Conservation (phyloP, 1,284 basidiomycete genomes). For the Heterobasidion irregulare region DNA sequence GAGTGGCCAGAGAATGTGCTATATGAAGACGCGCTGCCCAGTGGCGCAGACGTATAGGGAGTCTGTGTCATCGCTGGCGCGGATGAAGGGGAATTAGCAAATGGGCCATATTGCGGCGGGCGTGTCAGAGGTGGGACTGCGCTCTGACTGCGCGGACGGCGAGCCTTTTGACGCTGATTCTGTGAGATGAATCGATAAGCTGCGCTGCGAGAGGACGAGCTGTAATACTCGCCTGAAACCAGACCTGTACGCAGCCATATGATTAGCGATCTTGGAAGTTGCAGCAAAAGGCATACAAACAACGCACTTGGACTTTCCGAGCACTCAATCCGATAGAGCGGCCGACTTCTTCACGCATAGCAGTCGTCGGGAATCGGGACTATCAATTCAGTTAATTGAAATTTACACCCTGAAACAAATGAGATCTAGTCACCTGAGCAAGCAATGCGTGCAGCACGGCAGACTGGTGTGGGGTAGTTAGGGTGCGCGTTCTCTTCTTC, state of each 20-base stretch:
- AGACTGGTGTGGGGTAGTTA: conserved; percentile 80
- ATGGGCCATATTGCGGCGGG: conserved; percentile 53
- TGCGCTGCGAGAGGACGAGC: conserved; percentile 5
- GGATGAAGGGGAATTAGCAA: conserved; percentile 31
- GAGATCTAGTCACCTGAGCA: conserved; percentile 49
- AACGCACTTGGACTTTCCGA: conserved; percentile 75
- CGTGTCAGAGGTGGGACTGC: conserved; percentile 33
- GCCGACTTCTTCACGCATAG: conserved; percentile 78
- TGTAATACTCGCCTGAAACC: conserved; percentile 63
- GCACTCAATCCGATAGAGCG: conserved; percentile 77
- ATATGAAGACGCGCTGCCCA: neutral
- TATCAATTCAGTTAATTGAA: conserved; percentile 19
- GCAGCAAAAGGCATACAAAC: neutral
- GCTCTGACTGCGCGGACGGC: conserved; percentile 46
- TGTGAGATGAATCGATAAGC: conserved; percentile 21
- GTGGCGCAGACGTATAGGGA: neutral
- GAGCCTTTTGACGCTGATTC: conserved; percentile 78
- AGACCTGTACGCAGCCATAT: conserved; percentile 44
- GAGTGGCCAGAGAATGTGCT: neutral
- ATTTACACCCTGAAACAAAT: neutral
- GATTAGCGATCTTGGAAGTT: conserved; percentile 4
- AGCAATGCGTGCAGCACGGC: conserved; percentile 73
- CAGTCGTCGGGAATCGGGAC: conserved; percentile 82
- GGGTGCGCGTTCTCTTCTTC: conserved; percentile 72
- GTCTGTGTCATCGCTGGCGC: neutral